Percentiles rank a stretch among this genome's conserved stretches.
phyloP scores from a whole-genome alignment of 2,329 filamentous ascomycete genomes.

The Metarhizium rileyi region DNA sequence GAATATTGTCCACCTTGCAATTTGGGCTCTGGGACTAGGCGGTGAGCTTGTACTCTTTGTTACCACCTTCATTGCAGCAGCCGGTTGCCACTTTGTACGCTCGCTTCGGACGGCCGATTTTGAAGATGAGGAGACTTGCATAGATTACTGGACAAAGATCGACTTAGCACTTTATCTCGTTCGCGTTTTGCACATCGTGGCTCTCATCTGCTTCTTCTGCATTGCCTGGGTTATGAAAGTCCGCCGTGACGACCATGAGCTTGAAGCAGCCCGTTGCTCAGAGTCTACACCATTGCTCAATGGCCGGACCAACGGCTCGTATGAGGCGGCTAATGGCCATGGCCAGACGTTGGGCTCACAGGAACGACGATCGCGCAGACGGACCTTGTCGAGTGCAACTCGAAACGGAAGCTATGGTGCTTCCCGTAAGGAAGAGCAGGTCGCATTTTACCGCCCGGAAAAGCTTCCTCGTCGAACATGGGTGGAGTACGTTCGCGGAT shows the following conservation, averaged over 20 bases:
- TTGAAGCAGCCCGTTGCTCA: constrained; percentile 32
- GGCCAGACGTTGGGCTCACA: constrained; percentile 10
- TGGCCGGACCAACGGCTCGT: constrained; percentile 23
- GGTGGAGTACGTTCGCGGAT: constrained; percentile 93
- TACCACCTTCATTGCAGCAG: constrained; percentile 60
- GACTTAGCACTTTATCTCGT: constrained; percentile 58
- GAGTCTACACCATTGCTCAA: constrained; percentile 57
- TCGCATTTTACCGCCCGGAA: constrained; percentile 81
- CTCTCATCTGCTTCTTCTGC: constrained; percentile 41
- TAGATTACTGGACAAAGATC: constrained; percentile 33
- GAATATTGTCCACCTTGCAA: constrained; percentile 65
- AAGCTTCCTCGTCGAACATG: constrained; percentile 81
- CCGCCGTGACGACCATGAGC: constrained; percentile 25
- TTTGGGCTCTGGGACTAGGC: constrained; percentile 66
- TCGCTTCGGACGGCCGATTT: constrained; percentile 19
- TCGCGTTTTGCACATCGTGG: constrained; percentile 57
- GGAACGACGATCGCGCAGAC: constrained; percentile 22
- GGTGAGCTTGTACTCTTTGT: constrained; percentile 66
- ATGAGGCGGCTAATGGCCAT: constrained; percentile 25
- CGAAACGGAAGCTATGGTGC: constrained; percentile 19
- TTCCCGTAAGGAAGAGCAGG: constrained; percentile 47
- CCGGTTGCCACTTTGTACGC: constrained; percentile 51
- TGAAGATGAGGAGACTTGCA: constrained; percentile 18
- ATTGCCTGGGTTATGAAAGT: constrained; percentile 32
- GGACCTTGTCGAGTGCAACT: constrained; percentile 30